phyloP scores from a whole-genome alignment of 2,329 filamentous ascomycete genomes.

The Calcarisporium arbuscula region DNA sequence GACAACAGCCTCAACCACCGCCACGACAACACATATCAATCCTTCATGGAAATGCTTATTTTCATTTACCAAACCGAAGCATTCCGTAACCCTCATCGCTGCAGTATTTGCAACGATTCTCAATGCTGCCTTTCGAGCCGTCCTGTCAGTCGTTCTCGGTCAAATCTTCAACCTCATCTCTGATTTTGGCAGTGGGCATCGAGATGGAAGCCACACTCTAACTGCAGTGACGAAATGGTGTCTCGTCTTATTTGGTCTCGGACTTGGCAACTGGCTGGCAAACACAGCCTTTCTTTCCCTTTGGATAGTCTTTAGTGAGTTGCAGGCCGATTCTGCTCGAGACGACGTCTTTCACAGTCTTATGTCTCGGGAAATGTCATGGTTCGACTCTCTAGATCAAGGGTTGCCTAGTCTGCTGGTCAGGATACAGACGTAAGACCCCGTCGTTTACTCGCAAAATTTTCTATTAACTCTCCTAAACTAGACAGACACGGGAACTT shows the following conservation, averaged over 20 bases:
- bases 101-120: conserved; percentile 52
- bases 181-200: conserved; percentile 51
- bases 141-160: conserved; percentile 65
- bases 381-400: conserved; percentile 71
- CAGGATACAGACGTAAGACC: conserved; percentile 63
- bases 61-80: conserved; percentile 59
- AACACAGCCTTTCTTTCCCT: conserved; percentile 60
- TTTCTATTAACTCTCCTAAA: neutral
- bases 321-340: conserved; percentile 65
- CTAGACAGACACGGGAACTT: conserved; percentile 76
- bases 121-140: conserved; percentile 57
- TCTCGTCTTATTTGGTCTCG: conserved; percentile 57
- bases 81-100: conserved; percentile 46
- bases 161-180: conserved; percentile 68
- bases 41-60: conserved; percentile 52
- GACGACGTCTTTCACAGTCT: conserved; percentile 60
- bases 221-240: conserved; percentile 52
- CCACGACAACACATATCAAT: conserved; percentile 7
- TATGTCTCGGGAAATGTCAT: conserved; percentile 66
- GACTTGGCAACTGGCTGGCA: conserved; percentile 58
- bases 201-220: conserved; percentile 45
- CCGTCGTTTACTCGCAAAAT: neutral
- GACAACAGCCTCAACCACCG: too few species aligned
- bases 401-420: conserved; percentile 68
- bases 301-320: conserved; percentile 76